phyloP scores from a whole-genome alignment of 164 flowering plant species.

The Sedum album region DNA sequence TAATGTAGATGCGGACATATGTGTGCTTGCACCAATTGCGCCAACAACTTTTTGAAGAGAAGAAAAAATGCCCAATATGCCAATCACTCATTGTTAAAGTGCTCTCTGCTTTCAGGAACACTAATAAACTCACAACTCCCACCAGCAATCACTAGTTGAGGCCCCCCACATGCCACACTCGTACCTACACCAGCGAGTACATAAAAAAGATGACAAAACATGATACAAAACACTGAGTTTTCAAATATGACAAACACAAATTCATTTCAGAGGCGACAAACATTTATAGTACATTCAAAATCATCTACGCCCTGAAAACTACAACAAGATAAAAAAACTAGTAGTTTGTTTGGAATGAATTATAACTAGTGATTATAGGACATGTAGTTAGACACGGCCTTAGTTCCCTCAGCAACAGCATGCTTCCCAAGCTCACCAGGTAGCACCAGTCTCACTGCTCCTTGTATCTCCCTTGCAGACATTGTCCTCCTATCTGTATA shows the following conservation, averaged over 20 bases:
- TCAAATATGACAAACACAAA: too few relatives aligned
- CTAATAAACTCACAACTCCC: too few relatives aligned
- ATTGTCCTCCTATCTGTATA: slow-evolving; percentile 35
- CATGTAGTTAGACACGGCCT: slow-evolving; percentile 53
- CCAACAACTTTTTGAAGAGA: background rate
- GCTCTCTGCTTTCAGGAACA: background rate
- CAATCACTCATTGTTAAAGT: background rate
- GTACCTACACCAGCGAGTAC: background rate
- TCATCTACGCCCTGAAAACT: background rate
- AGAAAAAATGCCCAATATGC: background rate
- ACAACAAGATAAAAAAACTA: background rate
- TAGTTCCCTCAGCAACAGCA: slow-evolving; percentile 66
- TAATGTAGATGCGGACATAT: background rate
- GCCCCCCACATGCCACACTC: background rate
- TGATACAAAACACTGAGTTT: too few relatives aligned
- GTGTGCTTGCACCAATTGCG: background rate
- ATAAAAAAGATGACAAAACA: background rate
- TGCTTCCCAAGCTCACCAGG: slow-evolving; percentile 83
- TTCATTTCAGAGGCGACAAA: background rate
- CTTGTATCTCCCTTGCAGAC: slow-evolving; percentile 70
- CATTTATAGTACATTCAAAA: background rate
- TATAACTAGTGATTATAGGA: background rate
- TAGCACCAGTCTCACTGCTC: slow-evolving; percentile 64
- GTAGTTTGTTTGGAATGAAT: background rate
- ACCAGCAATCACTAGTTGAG: background rate